These are phyloP conservation scores for Volvariella surrecta DNA, from an alignment of 1,284 basidiomycete genomes.

Conservation along the genomic window DNA sequence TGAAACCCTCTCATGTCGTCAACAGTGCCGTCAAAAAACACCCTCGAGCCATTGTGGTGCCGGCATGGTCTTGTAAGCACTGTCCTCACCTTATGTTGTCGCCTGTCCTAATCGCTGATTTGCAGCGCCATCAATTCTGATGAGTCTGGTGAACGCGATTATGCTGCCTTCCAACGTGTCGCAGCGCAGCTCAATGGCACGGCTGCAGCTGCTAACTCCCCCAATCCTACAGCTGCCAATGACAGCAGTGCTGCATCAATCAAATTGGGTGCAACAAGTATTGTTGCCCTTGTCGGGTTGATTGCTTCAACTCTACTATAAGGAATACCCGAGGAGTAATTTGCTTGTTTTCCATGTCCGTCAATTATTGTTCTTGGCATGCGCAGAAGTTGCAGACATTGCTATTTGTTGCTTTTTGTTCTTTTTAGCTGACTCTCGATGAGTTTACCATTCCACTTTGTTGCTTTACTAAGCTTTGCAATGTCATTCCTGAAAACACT, in stretches of 20 bases:
- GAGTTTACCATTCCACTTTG: too few relatives aligned
- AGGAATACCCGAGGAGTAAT: background rate
- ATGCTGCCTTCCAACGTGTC: constrained; percentile 45
- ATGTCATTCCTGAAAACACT: too few relatives aligned
- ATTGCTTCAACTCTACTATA: constrained; percentile 15
- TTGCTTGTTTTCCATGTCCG: too few relatives aligned
- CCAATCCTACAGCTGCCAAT: constrained; percentile 13
- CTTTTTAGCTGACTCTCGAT: too few relatives aligned
- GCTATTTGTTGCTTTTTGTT: too few relatives aligned
- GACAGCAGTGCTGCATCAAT: constrained; percentile 19
- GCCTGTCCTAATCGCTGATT: background rate
- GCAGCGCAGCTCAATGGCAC: constrained; percentile 38
- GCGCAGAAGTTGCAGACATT: too few relatives aligned
- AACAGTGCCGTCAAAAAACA: constrained; percentile 33
- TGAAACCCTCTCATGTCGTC: background rate
- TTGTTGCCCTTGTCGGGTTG: constrained; percentile 14
- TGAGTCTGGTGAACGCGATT: constrained; percentile 37
- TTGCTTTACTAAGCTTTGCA: too few relatives aligned
- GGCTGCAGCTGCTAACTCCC: constrained; percentile 18
- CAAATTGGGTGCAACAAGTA: constrained; percentile 19
- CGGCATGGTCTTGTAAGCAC: constrained; percentile 47
- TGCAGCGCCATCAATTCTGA: constrained; percentile 38
- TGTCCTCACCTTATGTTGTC: background rate
- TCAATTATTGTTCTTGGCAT: too few relatives aligned
- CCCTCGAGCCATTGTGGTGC: constrained; percentile 34